Conservation (phyloP, 371 early-diverging fungal genomes). For the Synchytrium microbalum region DNA sequence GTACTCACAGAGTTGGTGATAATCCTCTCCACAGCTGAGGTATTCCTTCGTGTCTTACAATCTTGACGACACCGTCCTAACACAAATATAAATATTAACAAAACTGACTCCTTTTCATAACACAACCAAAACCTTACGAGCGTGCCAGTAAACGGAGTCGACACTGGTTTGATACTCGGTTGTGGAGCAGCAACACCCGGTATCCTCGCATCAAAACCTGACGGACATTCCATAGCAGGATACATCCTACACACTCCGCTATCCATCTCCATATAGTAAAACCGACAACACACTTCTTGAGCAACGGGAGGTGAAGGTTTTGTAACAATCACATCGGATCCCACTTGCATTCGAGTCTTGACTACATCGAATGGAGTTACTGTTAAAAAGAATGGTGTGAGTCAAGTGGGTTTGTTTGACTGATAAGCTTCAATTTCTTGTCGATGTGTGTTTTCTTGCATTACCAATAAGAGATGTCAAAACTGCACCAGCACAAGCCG, state of each 20-base stretch:
- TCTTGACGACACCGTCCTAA: conserved; percentile 71
- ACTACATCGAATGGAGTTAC: conserved; percentile 92
- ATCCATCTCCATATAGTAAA: background rate
- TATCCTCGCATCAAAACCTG: conserved; percentile 23
- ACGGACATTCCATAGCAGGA: conserved; percentile 16
- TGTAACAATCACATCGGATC: background rate
- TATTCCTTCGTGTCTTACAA: conserved; percentile 70
- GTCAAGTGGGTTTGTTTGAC: background rate
- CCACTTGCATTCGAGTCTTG: conserved; percentile 80
- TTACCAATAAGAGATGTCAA: conserved; percentile 60
- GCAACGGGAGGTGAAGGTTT: background rate
- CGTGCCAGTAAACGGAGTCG: too few relatives aligned
- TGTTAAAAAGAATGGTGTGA: conserved; percentile 19
- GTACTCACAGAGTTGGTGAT: conserved; percentile 61
- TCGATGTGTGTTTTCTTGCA: too few relatives aligned
- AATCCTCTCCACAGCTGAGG: conserved; percentile 79
- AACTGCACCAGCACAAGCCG: conserved; percentile 68
- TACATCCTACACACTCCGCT: conserved; percentile 19
- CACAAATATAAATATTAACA: conserved; percentile 9
- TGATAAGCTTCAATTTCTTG: too few relatives aligned
- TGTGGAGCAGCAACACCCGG: too few relatives aligned
- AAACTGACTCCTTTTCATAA: too few relatives aligned
- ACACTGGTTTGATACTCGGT: too few relatives aligned
- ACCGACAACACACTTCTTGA: background rate
- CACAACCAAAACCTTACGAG: too few relatives aligned